Percentiles rank a stretch among this genome's conserved stretches.
Conservation (phyloP, 352 stramenopile genomes). For the Phytophthora pseudosyringae region DNA sequence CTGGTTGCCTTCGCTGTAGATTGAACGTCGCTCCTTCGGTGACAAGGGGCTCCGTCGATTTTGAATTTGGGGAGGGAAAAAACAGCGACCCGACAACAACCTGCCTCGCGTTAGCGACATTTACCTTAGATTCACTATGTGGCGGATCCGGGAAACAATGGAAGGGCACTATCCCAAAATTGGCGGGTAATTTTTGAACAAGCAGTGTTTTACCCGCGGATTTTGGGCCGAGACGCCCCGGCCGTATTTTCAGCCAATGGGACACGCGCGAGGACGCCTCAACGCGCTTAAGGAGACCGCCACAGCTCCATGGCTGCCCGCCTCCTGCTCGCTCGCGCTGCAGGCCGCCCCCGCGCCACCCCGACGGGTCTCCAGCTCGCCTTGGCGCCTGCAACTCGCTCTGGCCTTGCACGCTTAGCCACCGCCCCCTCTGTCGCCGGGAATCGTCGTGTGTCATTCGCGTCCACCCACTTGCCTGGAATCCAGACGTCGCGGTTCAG, state of each 20-base stretch:
- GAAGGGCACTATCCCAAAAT: constrained; percentile 9
- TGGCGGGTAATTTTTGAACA: constrained; percentile 2
- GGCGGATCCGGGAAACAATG: neutral
- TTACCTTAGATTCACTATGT: neutral
- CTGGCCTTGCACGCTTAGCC: constrained; percentile 5
- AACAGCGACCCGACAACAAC: neutral
- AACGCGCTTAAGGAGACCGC: no score
- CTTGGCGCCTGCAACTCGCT: neutral
- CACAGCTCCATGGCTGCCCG: constrained; percentile 18
- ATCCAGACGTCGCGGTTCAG: constrained; percentile 24
- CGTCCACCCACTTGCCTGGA: constrained; percentile 15
- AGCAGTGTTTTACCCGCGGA: constrained; percentile 27
- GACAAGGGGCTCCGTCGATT: constrained; percentile 19
- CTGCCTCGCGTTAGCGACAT: constrained; percentile 13
- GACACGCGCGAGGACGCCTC: no score
- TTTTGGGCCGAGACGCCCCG: constrained; percentile 7
- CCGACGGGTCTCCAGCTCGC: neutral
- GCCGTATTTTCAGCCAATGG: no score
- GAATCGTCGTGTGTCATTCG: constrained; percentile 7
- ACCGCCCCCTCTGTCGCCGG: neutral
- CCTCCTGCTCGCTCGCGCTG: constrained; percentile 20
- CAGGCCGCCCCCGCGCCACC: constrained; percentile 7
- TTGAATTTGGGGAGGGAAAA: constrained; percentile 43
- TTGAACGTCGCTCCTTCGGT: constrained; percentile 53
- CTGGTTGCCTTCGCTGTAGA: neutral